A percentile compares a stretch with the other conserved stretches of the same genome.
Conservation (phyloP, 495 filamentous ascomycete genomes). For the Jackrogersella minutella region DNA sequence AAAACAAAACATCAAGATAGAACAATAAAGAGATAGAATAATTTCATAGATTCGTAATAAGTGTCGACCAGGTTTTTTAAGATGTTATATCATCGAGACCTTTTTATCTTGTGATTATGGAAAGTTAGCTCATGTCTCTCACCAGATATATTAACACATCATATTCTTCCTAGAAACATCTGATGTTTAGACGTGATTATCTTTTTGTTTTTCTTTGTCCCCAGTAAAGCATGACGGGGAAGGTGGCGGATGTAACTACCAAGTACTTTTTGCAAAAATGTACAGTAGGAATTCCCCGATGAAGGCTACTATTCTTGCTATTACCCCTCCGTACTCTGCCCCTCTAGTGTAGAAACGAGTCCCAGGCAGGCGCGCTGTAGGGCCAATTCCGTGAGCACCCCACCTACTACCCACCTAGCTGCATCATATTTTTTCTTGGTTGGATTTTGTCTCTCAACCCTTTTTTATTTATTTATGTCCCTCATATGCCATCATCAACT, state of each 20-base stretch:
- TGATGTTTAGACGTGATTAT: slow-evolving; percentile 33
- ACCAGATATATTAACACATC: slow-evolving; percentile 21
- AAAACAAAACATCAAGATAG: not conserved
- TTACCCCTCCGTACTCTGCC: slow-evolving; percentile 23
- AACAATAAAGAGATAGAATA: not conserved
- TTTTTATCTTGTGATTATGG: slow-evolving; percentile 32
- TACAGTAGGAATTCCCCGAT: slow-evolving; percentile 42
- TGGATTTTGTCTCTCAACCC: slow-evolving; percentile 28
- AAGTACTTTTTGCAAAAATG: slow-evolving; percentile 24
- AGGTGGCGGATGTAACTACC: slow-evolving; percentile 33
- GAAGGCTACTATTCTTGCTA: not conserved
- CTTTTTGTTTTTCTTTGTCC: slow-evolving; percentile 1
- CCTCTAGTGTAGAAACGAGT: not conserved
- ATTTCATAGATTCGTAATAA: no score
- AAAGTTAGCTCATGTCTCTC: slow-evolving; percentile 31
- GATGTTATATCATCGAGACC: slow-evolving; percentile 25
- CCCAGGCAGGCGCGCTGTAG: slow-evolving; percentile 16
- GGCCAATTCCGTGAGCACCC: slow-evolving; percentile 33
- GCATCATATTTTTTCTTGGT: slow-evolving; percentile 38
- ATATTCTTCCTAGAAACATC: slow-evolving; percentile 22
- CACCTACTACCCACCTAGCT: slow-evolving; percentile 28
- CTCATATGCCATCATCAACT: slow-evolving; percentile 46
- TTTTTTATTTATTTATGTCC: slow-evolving; percentile 41
- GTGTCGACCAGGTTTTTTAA: not conserved
- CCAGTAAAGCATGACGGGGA: not conserved